A percentile compares a stretch with the other conserved stretches of the same genome.
Evolutionary conservation across 306 rosid genomes (phyloP).

Genomic region (Dryas alaskensis): DNA sequence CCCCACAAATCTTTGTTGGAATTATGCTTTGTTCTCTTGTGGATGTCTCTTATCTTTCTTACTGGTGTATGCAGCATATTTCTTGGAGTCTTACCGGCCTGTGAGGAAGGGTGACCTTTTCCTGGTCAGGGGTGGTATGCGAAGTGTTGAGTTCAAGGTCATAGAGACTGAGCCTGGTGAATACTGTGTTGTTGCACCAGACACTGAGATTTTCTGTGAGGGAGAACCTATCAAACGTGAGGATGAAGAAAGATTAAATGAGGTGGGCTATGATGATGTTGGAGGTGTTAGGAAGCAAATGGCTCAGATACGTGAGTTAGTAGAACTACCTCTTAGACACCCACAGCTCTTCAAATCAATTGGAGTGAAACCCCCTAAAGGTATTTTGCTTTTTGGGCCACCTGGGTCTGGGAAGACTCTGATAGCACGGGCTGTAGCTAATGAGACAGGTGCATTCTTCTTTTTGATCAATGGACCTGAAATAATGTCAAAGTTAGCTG

Average conservation of each 20-base stretch:
- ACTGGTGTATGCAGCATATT: slow-evolving; percentile 44
- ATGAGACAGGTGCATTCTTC: slow-evolving; percentile 77
- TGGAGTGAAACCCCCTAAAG: slow-evolving; percentile 75
- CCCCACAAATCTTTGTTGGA: not conserved
- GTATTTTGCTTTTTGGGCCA: slow-evolving; percentile 69
- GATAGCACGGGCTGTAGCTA: slow-evolving; percentile 70
- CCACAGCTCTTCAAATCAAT: slow-evolving; percentile 70
- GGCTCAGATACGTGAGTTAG: slow-evolving; percentile 77
- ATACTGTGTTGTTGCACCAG: slow-evolving; percentile 62
- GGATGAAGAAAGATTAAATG: slow-evolving; percentile 62
- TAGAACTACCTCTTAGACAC: slow-evolving; percentile 71
- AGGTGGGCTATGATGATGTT: slow-evolving; percentile 66
- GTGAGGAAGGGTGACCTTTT: slow-evolving; percentile 64
- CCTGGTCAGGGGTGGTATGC: slow-evolving; percentile 58
- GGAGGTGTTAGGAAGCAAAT: slow-evolving; percentile 80
- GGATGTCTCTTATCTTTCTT: slow-evolving; percentile 11
- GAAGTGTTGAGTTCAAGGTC: slow-evolving; percentile 63
- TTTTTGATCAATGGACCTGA: slow-evolving; percentile 66
- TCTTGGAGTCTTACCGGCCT: slow-evolving; percentile 52
- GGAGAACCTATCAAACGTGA: slow-evolving; percentile 65
- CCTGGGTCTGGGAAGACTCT: slow-evolving; percentile 73
- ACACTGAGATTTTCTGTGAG: slow-evolving; percentile 64
- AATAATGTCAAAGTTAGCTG: slow-evolving; percentile 76
- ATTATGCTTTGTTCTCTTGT: not conserved
- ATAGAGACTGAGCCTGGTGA: slow-evolving; percentile 59